Base-by-base conservation (phyloP, 148 eudicot species). In the Hydrangea macrophylla region DNA sequence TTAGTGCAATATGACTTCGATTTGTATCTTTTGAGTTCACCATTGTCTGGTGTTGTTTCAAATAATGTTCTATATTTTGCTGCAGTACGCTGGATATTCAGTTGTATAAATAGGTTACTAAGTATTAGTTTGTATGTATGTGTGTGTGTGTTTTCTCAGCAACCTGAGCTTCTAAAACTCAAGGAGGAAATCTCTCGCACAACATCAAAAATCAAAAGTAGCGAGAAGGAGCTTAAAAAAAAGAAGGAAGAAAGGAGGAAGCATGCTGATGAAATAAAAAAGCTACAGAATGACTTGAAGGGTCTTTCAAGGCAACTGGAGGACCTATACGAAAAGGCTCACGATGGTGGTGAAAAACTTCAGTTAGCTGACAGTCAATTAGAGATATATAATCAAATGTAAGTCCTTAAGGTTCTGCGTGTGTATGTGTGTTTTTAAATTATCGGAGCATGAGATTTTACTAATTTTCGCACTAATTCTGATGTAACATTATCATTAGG, bases 381-480 rank as follows among this genome's bases (percentile, higher is more conserved):
- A 68, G 92, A 87, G 70, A 85, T 77, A 62, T 94, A 91, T 70
- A 86, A 91, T 70, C 88, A 83, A 50, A 84, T 91, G 99, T 94
- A 82, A 82, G 96, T 69, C 26, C 56, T 57, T 72, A 23, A 70
- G 20, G 17, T 55, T 48, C 22, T 12, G 2, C 18, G 3, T n/a
- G n/a, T n/a, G 18, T 17, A 9, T 40, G 50, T 75, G 15, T 54
- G 17, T 35, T 20, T 63, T 44, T 35, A 20, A 24, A 32, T 55
- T 22, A 8, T 44, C 17, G 5, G 1, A 36, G 32, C 8, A 7
- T 35, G 40, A 11, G 50, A 26, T 55, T 36, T 72, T 30, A 8
- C 53, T 64, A 48, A 22, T 18, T 48, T n/a, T 51, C 55, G 45
- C 4, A 18, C 33, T 71, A 9, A n/a, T 60, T 20, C 40, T 72